These are phyloP conservation scores for Trichoderma koningii DNA, from an alignment of 2,329 filamentous ascomycete genomes.

Conservation along the genomic window DNA sequence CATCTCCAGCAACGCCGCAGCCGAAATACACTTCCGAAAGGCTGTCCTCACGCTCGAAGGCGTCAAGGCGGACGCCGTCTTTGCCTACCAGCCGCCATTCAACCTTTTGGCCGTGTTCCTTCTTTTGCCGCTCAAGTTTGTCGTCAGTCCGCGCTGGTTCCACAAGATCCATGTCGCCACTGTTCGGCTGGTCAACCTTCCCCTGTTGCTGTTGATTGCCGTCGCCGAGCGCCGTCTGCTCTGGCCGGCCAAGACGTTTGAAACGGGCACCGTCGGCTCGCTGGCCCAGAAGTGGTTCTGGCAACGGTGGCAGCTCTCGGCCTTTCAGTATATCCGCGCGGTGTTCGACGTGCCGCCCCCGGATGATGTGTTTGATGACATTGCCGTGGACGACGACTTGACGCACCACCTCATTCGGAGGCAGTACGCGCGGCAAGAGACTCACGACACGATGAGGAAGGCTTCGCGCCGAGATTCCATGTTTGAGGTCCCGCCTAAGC, in stretches of 20 bases:
- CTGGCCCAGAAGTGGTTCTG: constrained; percentile 55
- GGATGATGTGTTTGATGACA: constrained; percentile 58
- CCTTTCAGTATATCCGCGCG: constrained; percentile 69
- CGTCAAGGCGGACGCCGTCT: constrained; percentile 81
- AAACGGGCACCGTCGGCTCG: constrained; percentile 31
- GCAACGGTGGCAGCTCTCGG: constrained; percentile 68
- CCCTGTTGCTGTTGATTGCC: constrained; percentile 70
- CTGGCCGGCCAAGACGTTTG: constrained; percentile 49
- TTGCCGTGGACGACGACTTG: constrained; percentile 60
- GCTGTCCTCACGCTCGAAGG: constrained; percentile 83
- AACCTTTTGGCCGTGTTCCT: constrained; percentile 76
- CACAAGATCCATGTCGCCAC: constrained; percentile 84
- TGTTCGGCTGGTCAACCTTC: constrained; percentile 73
- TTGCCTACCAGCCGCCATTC: constrained; percentile 80
- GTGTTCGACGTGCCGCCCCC: constrained; percentile 74
- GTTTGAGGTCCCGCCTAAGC: constrained; percentile 52
- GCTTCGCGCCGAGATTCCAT: constrained; percentile 58
- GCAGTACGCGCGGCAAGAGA: constrained; percentile 54
- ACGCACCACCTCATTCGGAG: constrained; percentile 60
- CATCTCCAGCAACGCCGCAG: constrained; percentile 73
- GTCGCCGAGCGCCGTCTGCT: constrained; percentile 69
- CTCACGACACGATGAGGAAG: constrained; percentile 31
- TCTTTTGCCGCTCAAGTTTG: constrained; percentile 74
- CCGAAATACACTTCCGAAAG: constrained; percentile 81
- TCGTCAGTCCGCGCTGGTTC: constrained; percentile 82